Evolutionary conservation across 176 grass and related monocot species (phyloP).

Genomic region (Aegilops tauschii): DNA sequence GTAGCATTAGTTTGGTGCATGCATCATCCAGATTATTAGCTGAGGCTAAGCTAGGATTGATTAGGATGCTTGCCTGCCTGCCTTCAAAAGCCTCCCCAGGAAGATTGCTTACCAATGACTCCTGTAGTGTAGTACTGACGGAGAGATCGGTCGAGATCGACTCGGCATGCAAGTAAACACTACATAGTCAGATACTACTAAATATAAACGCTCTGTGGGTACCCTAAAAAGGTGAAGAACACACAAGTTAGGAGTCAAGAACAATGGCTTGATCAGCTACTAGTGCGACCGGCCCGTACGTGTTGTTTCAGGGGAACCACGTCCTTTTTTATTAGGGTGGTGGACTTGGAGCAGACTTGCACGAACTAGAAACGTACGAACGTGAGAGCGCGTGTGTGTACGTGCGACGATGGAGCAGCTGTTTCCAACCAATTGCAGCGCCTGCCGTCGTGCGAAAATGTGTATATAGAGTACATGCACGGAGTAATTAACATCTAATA

Average conservation of each 20-base stretch:
- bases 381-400: background rate
- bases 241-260: background rate
- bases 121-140: background rate
- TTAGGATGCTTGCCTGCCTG: background rate
- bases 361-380: background rate
- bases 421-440: no score
- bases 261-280: no score
- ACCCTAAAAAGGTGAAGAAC: background rate
- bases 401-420: no score
- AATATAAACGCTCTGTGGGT: background rate
- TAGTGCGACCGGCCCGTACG: background rate
- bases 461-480: no score
- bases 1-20: background rate
- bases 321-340: background rate
- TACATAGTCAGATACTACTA: no score
- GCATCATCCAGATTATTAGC: background rate
- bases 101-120: background rate
- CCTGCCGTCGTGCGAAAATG: no score
- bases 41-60: background rate
- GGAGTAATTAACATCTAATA: no score
- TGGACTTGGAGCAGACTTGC: background rate
- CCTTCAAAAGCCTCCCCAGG: background rate
- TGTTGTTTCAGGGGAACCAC: conserved; percentile 5
- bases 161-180: background rate
- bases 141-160: background rate